A percentile compares a stretch with the other conserved stretches of the same genome.
Evolutionary conservation across 1,139 yeast species (phyloP).

Genomic region (Saccharomyces pastorianus): DNA sequence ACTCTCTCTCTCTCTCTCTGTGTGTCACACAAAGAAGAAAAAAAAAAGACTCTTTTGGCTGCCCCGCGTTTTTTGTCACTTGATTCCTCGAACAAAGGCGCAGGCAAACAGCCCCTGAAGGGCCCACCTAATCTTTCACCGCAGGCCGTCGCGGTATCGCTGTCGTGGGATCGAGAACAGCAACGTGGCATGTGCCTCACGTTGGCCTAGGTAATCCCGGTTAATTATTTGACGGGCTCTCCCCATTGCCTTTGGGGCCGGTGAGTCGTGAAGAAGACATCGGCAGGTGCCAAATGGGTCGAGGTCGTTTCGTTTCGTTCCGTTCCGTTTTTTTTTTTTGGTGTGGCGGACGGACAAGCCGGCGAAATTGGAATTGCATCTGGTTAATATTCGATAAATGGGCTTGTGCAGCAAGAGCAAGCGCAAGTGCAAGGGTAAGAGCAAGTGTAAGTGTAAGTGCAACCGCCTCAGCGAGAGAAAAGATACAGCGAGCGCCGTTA

Average conservation of each 20-base stretch:
- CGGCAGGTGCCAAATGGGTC: neutral
- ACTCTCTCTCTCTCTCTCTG: constrained; percentile 1
- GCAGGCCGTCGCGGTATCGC: no score
- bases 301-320: neutral
- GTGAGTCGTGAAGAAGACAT: neutral
- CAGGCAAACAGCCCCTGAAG: neutral
- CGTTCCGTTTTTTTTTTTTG: neutral
- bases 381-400: neutral
- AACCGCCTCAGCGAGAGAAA: neutral
- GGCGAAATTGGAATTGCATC: neutral
- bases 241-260: neutral
- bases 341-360: neutral
- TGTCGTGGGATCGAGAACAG: neutral
- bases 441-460: neutral
- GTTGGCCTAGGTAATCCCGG: neutral
- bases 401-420: neutral
- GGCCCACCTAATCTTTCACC: neutral
- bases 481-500: constrained; percentile 21
- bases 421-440: neutral
- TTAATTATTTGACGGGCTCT: neutral
- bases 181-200: neutral
- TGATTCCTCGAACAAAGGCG: neutral
- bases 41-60: neutral
- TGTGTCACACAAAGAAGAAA: neutral
- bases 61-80: constrained; percentile 1